These are phyloP conservation scores for Fusarium sp. DNA, from an alignment of 2,329 filamentous ascomycete species.

Conservation along the genomic window DNA sequence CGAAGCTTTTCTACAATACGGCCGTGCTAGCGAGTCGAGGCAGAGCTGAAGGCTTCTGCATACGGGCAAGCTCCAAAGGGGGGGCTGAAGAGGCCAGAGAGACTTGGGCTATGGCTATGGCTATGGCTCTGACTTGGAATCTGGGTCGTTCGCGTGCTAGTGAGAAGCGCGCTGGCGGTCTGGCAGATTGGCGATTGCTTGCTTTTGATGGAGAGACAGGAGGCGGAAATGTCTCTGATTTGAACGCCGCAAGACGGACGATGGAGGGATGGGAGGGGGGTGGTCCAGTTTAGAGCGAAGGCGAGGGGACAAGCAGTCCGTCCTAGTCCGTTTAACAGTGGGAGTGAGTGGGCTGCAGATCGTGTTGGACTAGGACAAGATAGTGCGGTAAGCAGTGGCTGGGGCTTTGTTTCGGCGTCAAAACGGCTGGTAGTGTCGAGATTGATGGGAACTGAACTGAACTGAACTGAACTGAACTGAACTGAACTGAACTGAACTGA, in stretches of 20 bases:
- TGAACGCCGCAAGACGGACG: constrained; percentile 17
- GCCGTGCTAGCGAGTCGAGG: constrained; percentile 10
- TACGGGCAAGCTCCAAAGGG: constrained; percentile 27
- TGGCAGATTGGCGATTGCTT: constrained; percentile 28
- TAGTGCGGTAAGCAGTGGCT: constrained; percentile 2
- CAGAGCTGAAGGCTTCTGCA: constrained; percentile 33
- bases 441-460: not conserved
- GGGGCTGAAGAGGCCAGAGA: constrained; percentile 12
- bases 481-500: not conserved
- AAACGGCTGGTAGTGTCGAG: constrained; percentile 17
- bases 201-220: constrained; percentile 39
- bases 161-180: constrained; percentile 23
- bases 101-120: not conserved
- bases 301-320: not conserved
- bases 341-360: constrained; percentile 18
- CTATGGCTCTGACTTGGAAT: not conserved
- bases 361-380: constrained; percentile 1
- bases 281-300: constrained; percentile 5
- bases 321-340: constrained; percentile 3
- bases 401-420: not conserved
- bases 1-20: constrained; percentile 32
- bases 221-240: constrained; percentile 30
- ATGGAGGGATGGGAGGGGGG: not conserved
- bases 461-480: not conserved
- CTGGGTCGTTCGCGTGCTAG: constrained; percentile 29